phyloP scores from a whole-genome alignment of 2,329 filamentous ascomycete species.

The Alternaria solani region DNA sequence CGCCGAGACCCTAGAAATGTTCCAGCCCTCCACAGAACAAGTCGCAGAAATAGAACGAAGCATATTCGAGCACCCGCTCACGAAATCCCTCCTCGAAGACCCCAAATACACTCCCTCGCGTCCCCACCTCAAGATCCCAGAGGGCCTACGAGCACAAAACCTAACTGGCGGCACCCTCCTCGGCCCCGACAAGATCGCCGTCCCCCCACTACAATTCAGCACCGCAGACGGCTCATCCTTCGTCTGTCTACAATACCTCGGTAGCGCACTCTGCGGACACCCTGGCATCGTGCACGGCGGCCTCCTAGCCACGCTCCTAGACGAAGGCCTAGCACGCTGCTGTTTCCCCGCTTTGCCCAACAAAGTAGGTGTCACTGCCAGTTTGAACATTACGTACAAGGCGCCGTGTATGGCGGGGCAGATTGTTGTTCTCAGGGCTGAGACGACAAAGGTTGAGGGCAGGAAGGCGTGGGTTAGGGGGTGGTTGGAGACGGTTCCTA shows the following conservation, averaged over 20 bases:
- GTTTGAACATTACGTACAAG: constrained; percentile 81
- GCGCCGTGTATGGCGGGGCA: constrained; percentile 77
- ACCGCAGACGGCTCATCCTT: constrained; percentile 60
- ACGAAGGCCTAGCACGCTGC: constrained; percentile 87
- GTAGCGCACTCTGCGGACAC: constrained; percentile 83
- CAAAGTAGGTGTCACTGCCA: constrained; percentile 86
- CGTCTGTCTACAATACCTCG: constrained; percentile 79
- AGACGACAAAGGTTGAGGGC: constrained; percentile 86
- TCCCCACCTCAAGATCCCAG: constrained; percentile 87
- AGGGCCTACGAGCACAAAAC: constrained; percentile 72
- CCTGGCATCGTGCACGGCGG: constrained; percentile 91
- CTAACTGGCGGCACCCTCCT: constrained; percentile 82
- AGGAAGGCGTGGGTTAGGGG: constrained; percentile 95
- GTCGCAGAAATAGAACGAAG: constrained; percentile 70
- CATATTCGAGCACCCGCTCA: constrained; percentile 79
- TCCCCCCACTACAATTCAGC: constrained; percentile 81
- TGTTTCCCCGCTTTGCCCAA: constrained; percentile 89
- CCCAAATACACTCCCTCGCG: constrained; percentile 76
- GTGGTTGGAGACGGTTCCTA: constrained; percentile 78
- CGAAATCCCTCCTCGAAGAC: constrained; percentile 71
- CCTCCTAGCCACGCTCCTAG: constrained; percentile 87
- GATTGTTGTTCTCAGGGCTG: constrained; percentile 79
- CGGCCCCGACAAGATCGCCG: constrained; percentile 77
- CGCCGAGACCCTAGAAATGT: constrained; percentile 75
- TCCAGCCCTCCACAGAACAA: constrained; percentile 63